Base-by-base conservation (phyloP, 768 basidiomycete genomes). In the Lactarius evosmus region DNA sequence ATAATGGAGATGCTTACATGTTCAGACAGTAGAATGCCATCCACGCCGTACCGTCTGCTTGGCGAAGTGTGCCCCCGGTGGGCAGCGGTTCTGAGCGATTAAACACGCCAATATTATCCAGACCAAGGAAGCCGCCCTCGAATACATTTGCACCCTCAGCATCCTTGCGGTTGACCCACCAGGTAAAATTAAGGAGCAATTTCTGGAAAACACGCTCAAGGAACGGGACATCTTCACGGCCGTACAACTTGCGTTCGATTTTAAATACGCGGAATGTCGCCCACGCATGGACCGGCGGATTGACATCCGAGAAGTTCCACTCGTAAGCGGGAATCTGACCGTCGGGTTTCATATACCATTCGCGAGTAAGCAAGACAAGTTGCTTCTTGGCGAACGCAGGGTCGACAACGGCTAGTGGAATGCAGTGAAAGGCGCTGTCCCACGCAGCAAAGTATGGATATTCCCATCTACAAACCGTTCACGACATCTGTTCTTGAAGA, bases 341-440 rank as follows among this genome's bases (percentile, higher is more conserved):
- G 73, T 98, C 96, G 1, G 97, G 97, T 74, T 97, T 97, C 91
- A 93, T 92, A 77, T 98, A 99, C 97, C 97, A 99, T 76, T 99
- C 97, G 61, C 97, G 83, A 2, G 96, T 98, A 70, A 99, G 82
- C 64, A 98, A 73, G 74, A 98, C 96, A 38, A 99, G 83, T 74
- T 99, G 97, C 74, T 96, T 95, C 80, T 99, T 99, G 27, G 97
- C 95, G 71, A 97, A 98, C 0, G 86, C 80, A 1, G 97, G 89
- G 72, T 99, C 97, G 33, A 99, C 91, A 67, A 98, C 85, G 12
- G 97, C 97, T 16, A 99, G 83, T 0, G 97, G 97, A 68, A 99
- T 94, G 71, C 96, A 98, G 72, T 99, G 97, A 81, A 99, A 99
- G n/a, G 97, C 97, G 0, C 90, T 94, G 74, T 96, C 93, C 93